Conservation (phyloP, 2,329 filamentous ascomycete genomes). For the Graphiopsis chlorocephala region DNA sequence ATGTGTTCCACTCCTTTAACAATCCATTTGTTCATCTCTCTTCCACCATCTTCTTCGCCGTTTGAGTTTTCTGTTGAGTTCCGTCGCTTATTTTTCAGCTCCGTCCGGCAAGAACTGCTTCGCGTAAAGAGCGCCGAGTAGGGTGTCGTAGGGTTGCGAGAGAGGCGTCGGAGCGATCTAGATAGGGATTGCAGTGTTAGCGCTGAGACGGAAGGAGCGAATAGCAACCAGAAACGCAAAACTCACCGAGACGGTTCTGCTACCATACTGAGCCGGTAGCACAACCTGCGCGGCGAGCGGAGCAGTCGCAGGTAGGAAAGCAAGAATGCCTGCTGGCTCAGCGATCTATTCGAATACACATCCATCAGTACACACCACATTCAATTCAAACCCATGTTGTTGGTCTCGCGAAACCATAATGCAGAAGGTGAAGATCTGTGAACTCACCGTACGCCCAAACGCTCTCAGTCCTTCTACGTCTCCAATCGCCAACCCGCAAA, state of each 20-base stretch:
- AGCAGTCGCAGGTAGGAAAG: background rate
- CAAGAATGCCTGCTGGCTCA: background rate
- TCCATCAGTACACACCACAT: background rate
- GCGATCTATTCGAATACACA: background rate
- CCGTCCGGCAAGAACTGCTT: background rate
- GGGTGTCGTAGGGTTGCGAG: background rate
- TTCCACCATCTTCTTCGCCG: no score
- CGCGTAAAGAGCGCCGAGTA: background rate
- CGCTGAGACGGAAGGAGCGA: background rate
- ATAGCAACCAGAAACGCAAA: background rate
- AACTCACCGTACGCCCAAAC: background rate
- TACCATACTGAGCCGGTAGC: background rate
- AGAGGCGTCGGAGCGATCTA: background rate
- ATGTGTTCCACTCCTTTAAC: no score
- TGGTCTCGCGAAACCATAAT: no score
- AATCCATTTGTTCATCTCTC: no score
- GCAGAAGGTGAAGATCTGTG: no score
- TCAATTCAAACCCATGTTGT: no score
- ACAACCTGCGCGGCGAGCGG: background rate
- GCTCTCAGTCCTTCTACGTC: background rate
- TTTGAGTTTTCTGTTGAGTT: no score
- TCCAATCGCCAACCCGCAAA: background rate
- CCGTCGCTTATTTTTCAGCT: no score
- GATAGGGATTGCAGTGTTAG: background rate
- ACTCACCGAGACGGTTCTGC: background rate